Conservation (phyloP, 495 filamentous ascomycete genomes). For the Podospora anserina region DNA sequence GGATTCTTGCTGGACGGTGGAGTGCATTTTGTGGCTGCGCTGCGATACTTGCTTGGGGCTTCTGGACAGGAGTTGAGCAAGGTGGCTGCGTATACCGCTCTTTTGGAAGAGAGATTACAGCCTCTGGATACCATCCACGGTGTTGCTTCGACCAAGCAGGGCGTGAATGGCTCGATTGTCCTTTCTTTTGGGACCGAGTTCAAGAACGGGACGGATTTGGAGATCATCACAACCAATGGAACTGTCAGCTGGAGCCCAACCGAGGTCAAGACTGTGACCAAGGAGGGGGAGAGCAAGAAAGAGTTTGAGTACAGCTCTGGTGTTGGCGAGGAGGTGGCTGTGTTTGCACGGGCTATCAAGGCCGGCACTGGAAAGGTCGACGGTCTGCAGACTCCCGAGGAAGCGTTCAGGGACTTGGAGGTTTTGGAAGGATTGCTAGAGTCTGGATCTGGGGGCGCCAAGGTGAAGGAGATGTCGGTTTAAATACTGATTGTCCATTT, state of each 20-base stretch:
- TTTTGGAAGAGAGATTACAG: constrained; percentile 58
- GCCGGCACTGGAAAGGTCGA: constrained; percentile 39
- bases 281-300: constrained; percentile 38
- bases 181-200: constrained; percentile 67
- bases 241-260: constrained; percentile 42
- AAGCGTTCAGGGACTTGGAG: constrained; percentile 69
- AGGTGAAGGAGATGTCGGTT: constrained; percentile 19
- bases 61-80: constrained; percentile 43
- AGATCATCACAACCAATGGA: constrained; percentile 53
- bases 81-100: constrained; percentile 57
- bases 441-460: constrained; percentile 56
- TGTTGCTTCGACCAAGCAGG: constrained; percentile 53
- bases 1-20: constrained; percentile 77
- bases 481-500: neutral
- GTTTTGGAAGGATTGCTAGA: constrained; percentile 60
- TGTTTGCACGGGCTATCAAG: constrained; percentile 57
- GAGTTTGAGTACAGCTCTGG: constrained; percentile 56
- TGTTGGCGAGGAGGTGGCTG: constrained; percentile 63
- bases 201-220: constrained; percentile 45
- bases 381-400: constrained; percentile 55
- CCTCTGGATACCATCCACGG: constrained; percentile 73
- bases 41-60: constrained; percentile 57
- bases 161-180: constrained; percentile 57
- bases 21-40: constrained; percentile 67
- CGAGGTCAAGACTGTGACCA: constrained; percentile 37